Conservation (phyloP, 176 grass and related monocot genomes). For the Tillandsia fasciculata region DNA sequence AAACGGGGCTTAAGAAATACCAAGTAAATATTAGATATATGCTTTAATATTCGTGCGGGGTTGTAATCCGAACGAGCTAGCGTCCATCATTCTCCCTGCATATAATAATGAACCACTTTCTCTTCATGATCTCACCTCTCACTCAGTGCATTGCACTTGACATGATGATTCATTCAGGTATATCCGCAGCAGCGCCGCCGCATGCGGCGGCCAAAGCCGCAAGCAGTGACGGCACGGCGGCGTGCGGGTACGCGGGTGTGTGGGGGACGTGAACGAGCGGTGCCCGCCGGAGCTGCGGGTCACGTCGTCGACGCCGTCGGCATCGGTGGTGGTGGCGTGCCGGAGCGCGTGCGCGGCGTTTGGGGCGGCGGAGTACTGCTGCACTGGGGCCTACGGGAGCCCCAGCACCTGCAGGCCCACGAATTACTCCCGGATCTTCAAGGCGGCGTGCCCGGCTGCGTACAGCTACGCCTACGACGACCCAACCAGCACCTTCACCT, state of each 20-base stretch:
- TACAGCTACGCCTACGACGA: conserved; percentile 97
- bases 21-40: no score
- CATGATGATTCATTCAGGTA: no score
- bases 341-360: conserved; percentile 81
- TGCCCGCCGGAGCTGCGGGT: conserved; percentile 59
- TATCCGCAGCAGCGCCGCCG: no score
- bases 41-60: no score
- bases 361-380: conserved; percentile 61
- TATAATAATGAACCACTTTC: no score
- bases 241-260: conserved; percentile 66
- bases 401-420: conserved; percentile 49
- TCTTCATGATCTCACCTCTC: no score
- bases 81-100: no score
- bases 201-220: conserved; percentile 6
- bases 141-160: no score
- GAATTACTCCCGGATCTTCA: conserved; percentile 68
- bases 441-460: conserved; percentile 58
- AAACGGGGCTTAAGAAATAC: no score
- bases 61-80: no score
- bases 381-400: conserved; percentile 52
- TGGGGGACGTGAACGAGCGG: conserved; percentile 60
- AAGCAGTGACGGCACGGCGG: conserved; percentile 11
- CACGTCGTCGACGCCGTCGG: background rate
- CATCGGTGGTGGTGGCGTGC: conserved; percentile 35
- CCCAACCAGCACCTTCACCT: conserved; percentile 85